Evolutionary conservation across 2,329 filamentous ascomycete genomes (phyloP).

Genomic region (Arthrobotrys entomopaga): DNA sequence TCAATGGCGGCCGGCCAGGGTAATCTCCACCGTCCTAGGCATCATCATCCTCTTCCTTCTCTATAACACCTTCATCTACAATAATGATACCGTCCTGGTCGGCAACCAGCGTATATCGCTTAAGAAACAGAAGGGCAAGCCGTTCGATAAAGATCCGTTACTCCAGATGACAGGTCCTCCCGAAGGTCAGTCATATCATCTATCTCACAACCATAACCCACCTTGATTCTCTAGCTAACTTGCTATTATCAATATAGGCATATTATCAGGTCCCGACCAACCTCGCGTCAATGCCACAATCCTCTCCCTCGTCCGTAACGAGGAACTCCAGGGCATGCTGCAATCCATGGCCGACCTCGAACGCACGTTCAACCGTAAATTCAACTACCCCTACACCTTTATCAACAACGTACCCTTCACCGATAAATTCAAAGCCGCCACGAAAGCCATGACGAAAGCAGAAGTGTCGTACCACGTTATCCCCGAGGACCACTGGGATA

Average conservation of each 20-base stretch:
- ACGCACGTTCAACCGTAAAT: conserved; percentile 95
- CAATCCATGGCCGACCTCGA: conserved; percentile 91
- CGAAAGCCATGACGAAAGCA: conserved; percentile 83
- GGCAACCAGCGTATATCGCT: conserved; percentile 43
- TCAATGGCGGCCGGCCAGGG: conserved; percentile 32
- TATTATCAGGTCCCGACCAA: conserved; percentile 57
- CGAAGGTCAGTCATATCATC: conserved; percentile 19
- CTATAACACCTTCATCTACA: conserved; percentile 3
- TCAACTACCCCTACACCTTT: conserved; percentile 99
- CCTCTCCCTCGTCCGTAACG: conserved; percentile 89
- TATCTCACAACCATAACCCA: background rate
- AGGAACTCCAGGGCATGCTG: conserved; percentile 84
- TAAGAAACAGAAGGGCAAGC: conserved; percentile 53
- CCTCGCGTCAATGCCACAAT: conserved; percentile 93
- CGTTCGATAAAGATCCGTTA: conserved; percentile 44
- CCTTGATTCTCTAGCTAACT: conserved; percentile 6
- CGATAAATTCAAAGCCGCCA: conserved; percentile 89
- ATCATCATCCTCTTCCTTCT: conserved; percentile 17
- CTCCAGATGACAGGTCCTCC: conserved; percentile 46
- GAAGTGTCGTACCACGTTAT: conserved; percentile 87
- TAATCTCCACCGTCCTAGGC: conserved; percentile 16
- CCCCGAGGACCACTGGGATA: conserved; percentile 93
- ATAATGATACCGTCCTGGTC: conserved; percentile 38
- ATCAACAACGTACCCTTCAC: conserved; percentile 96
- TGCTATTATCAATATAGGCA: conserved; percentile 53